These are phyloP conservation scores for Sugiyamaella mastotermitis DNA, from an alignment of 805 yeast species.

Conservation along the genomic window DNA sequence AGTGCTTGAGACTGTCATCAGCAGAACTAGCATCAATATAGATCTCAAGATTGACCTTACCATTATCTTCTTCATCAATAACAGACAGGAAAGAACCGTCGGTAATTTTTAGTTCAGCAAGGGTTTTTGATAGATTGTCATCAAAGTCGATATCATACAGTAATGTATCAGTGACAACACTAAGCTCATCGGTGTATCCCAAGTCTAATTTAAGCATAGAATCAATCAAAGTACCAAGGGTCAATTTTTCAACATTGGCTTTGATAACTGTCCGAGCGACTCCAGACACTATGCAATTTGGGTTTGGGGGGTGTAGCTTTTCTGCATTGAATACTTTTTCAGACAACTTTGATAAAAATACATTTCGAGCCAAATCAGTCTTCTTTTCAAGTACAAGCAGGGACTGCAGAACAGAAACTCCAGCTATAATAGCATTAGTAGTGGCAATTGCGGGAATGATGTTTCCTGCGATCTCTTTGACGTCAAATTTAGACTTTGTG, in stretches of 20 bases:
- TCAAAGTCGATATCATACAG: constrained; percentile 85
- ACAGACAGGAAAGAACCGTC: constrained; percentile 62
- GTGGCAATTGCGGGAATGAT: constrained; percentile 98
- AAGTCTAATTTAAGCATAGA: constrained; percentile 41
- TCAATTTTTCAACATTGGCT: constrained; percentile 24
- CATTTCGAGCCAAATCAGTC: constrained; percentile 31
- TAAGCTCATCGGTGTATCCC: constrained; percentile 48
- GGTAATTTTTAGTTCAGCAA: constrained; percentile 48
- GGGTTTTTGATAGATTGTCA: constrained; percentile 51
- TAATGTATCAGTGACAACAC: constrained; percentile 57
- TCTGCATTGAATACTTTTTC: constrained; percentile 65
- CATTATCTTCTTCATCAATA: constrained; percentile 77
- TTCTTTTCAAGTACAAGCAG: constrained; percentile 36
- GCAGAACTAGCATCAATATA: constrained; percentile 15
- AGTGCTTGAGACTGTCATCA: background rate
- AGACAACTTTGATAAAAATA: constrained; percentile 49
- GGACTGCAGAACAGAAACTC: constrained; percentile 73
- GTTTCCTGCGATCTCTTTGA: constrained; percentile 92
- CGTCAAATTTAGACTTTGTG: constrained; percentile 70
- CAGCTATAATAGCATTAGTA: constrained; percentile 92
- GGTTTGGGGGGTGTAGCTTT: constrained; percentile 53
- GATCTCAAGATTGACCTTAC: constrained; percentile 46
- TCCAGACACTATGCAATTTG: constrained; percentile 54
- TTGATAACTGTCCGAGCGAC: constrained; percentile 28
- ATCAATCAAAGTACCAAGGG: constrained; percentile 49